Conservation (phyloP, 1,284 basidiomycete species). For the Moesziomyces sp. region DNA sequence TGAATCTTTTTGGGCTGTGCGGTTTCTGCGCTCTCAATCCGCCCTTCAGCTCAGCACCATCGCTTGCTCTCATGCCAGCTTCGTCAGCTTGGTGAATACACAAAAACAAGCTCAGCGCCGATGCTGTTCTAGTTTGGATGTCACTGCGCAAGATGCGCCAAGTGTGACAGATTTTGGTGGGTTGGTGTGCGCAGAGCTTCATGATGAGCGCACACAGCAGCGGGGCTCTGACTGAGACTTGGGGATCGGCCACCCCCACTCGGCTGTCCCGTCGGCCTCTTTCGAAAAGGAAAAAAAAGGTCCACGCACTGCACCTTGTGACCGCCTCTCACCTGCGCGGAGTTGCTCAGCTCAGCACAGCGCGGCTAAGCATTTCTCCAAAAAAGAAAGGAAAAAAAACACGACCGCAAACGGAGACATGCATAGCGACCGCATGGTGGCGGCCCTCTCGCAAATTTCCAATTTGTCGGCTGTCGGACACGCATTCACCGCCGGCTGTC, state of each 20-base stretch:
- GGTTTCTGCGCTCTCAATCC: neutral
- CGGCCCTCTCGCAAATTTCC: neutral
- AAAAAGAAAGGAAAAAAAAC: slow-evolving; percentile 3
- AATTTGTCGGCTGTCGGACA: neutral
- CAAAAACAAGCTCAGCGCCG: no score
- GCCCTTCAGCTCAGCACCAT: no score
- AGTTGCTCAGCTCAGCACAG: slow-evolving; percentile 9
- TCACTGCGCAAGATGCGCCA: neutral
- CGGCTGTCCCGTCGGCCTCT: neutral
- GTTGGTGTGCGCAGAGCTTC: neutral
- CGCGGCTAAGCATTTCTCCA: neutral
- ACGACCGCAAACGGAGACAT: no score
- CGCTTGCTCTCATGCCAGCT: no score
- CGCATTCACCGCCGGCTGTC: no score
- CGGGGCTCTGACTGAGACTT: neutral
- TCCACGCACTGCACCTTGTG: neutral
- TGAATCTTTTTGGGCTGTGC: no score
- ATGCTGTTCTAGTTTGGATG: neutral
- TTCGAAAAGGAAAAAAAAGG: no score
- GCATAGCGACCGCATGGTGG: neutral
- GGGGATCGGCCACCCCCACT: neutral
- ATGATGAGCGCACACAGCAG: neutral
- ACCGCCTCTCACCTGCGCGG: neutral
- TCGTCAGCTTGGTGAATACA: no score
- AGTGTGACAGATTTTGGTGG: neutral